phyloP scores from a whole-genome alignment of 2,329 filamentous ascomycete species.

The Zasmidium angulare region DNA sequence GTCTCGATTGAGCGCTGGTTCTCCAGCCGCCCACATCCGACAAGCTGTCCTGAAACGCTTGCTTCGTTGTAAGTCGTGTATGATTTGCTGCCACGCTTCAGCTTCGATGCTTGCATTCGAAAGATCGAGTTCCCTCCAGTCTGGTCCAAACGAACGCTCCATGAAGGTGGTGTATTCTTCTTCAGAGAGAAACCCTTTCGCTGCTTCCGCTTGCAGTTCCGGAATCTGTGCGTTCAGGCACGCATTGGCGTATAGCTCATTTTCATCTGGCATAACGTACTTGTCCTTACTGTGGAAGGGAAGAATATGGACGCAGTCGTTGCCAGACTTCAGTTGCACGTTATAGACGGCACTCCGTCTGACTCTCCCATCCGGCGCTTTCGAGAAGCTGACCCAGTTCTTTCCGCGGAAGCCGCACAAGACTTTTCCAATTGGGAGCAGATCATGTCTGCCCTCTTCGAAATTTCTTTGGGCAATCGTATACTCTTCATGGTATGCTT shows the following conservation, averaged over 20 bases:
- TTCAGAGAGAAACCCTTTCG: neutral
- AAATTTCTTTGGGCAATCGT: neutral
- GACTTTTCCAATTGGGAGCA: neutral
- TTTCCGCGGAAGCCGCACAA: neutral
- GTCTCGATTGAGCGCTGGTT: neutral
- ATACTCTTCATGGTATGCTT: neutral
- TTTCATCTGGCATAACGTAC: neutral
- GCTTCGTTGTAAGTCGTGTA: neutral
- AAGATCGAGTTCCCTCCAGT: neutral
- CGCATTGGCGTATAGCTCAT: neutral
- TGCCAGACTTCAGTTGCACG: neutral
- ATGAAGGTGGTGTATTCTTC: neutral
- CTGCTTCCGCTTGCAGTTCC: constrained; percentile 4
- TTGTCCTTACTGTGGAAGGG: neutral
- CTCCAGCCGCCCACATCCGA: neutral
- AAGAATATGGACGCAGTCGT: neutral
- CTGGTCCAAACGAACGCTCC: neutral
- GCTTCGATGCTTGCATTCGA: neutral
- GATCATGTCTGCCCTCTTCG: neutral
- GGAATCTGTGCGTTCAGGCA: neutral
- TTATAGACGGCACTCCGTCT: neutral
- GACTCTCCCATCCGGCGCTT: neutral
- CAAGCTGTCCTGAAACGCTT: constrained; percentile 2
- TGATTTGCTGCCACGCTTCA: neutral
- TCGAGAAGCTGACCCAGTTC: neutral